Conservation (phyloP, 371 early-diverging fungal species). For the Synchytrium microbalum region DNA sequence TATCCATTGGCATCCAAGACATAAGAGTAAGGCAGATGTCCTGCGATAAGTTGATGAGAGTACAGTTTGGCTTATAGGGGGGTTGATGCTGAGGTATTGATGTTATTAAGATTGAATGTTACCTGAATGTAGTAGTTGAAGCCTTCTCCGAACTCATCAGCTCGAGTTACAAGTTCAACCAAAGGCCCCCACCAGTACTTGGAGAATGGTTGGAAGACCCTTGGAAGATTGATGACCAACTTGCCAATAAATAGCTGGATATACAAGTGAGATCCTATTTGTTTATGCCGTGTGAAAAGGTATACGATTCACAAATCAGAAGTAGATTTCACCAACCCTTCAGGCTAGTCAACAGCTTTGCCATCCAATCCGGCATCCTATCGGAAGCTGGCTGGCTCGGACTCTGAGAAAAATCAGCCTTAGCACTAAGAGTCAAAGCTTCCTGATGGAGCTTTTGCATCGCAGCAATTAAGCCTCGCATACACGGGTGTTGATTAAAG, state of each 20-base stretch:
- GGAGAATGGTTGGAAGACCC: constrained; percentile 53
- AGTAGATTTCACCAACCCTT: not conserved
- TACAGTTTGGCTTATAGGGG: too few relatives aligned
- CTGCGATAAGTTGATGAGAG: too few relatives aligned
- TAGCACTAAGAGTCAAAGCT: too few relatives aligned
- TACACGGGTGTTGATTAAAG: constrained; percentile 53
- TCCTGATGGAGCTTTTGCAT: constrained; percentile 40
- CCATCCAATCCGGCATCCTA: constrained; percentile 62
- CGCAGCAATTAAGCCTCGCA: constrained; percentile 43
- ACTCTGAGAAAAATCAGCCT: too few relatives aligned
- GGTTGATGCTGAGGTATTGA: too few relatives aligned
- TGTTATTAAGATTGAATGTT: too few relatives aligned
- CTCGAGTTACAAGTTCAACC: constrained; percentile 44
- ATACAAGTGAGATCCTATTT: constrained; percentile 39
- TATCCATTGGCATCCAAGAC: too few relatives aligned
- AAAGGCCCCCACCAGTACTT: constrained; percentile 51
- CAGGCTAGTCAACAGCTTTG: constrained; percentile 25
- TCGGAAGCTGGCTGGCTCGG: too few relatives aligned
- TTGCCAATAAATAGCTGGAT: constrained; percentile 52
- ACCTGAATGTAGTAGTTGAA: constrained; percentile 64
- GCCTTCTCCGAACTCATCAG: constrained; percentile 47
- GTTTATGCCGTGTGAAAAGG: not conserved
- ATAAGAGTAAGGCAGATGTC: too few relatives aligned
- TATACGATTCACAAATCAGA: not conserved
- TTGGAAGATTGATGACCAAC: constrained; percentile 49